A percentile compares a stretch with the other conserved stretches of the same genome.
Evolutionary conservation across 305 asterid species (phyloP).

Genomic region (Rubia tinctorum): DNA sequence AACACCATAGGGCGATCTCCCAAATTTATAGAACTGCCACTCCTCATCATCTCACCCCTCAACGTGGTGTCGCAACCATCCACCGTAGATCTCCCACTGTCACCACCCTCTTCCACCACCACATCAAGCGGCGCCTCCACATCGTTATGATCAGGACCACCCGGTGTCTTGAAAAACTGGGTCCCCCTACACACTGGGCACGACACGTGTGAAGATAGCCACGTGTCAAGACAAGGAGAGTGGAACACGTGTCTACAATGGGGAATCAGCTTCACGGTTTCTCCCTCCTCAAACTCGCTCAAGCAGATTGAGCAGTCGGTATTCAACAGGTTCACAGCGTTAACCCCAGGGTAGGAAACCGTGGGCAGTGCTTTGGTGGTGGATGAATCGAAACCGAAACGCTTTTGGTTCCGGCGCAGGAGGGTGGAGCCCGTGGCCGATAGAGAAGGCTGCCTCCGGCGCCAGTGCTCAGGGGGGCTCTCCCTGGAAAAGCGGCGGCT

Average conservation of each 20-base stretch:
- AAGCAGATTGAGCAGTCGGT: slow-evolving; percentile 63
- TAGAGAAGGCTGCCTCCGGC: slow-evolving; percentile 17
- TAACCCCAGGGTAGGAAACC: slow-evolving; percentile 42
- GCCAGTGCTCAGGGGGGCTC: slow-evolving; percentile 17
- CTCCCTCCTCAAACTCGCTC: slow-evolving; percentile 45
- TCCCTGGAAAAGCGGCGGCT: not conserved
- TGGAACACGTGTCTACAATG: slow-evolving; percentile 74
- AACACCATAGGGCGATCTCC: slow-evolving; percentile 21
- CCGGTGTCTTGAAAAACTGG: slow-evolving; percentile 34
- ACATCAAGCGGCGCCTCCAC: slow-evolving; percentile 35
- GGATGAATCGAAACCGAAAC: slow-evolving; percentile 45
- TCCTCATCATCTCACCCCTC: slow-evolving; percentile 18
- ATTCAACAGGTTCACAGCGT: slow-evolving; percentile 38
- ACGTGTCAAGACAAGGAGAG: slow-evolving; percentile 60
- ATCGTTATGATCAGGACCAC: slow-evolving; percentile 12
- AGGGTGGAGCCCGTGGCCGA: not conserved
- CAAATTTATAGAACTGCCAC: slow-evolving; percentile 29
- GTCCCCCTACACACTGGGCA: slow-evolving; percentile 73
- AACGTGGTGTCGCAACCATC: slow-evolving; percentile 28
- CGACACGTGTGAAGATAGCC: slow-evolving; percentile 68
- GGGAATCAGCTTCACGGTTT: slow-evolving; percentile 55
- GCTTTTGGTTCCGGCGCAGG: slow-evolving; percentile 19
- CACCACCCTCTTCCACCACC: slow-evolving; percentile 5
- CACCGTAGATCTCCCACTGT: slow-evolving; percentile 29
- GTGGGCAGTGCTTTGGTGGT: slow-evolving; percentile 44